phyloP scores from a whole-genome alignment of 768 basidiomycete species.

The Tephrocybe sp. region DNA sequence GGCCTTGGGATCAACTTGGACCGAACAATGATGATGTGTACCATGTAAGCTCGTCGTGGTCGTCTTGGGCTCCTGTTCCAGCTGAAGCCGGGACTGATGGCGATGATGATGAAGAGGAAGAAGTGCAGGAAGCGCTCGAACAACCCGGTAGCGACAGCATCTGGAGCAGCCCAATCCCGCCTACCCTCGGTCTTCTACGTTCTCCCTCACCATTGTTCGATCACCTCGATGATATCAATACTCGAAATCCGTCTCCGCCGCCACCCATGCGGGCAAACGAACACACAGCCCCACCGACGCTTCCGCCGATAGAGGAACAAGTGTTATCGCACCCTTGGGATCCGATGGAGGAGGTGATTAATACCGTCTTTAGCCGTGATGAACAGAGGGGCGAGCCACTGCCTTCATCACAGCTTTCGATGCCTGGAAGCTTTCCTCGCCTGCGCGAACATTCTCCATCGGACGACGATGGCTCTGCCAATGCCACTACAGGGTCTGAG shows the following conservation, averaged over 20 bases:
- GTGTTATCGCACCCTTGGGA: constrained; percentile 3
- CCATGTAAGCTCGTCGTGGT: not conserved
- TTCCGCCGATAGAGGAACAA: constrained; percentile 14
- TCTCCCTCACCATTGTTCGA: constrained; percentile 16
- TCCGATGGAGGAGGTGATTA: constrained; percentile 7
- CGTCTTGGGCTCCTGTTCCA: constrained; percentile 4
- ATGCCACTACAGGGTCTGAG: constrained; percentile 1
- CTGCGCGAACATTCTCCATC: not conserved
- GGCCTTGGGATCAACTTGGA: constrained; percentile 4
- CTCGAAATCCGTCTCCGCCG: not conserved
- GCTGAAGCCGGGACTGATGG: not conserved
- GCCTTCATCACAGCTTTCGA: constrained; percentile 3
- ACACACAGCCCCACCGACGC: constrained; percentile 9
- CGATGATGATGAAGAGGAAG: constrained; percentile 4
- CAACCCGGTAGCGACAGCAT: not conserved
- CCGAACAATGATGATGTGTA: not conserved
- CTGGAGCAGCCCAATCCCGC: constrained; percentile 11
- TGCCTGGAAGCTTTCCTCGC: not conserved
- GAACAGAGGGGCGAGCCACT: not conserved
- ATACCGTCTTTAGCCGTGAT: not conserved
- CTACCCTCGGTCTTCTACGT: constrained; percentile 12
- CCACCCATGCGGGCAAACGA: not conserved
- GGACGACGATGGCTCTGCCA: not conserved
- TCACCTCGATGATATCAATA: constrained; percentile 8
- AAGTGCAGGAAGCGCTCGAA: constrained; percentile 5